Evolutionary conservation across 2,329 filamentous ascomycete species (phyloP).

Genomic region (Fusarium ramigenum): DNA sequence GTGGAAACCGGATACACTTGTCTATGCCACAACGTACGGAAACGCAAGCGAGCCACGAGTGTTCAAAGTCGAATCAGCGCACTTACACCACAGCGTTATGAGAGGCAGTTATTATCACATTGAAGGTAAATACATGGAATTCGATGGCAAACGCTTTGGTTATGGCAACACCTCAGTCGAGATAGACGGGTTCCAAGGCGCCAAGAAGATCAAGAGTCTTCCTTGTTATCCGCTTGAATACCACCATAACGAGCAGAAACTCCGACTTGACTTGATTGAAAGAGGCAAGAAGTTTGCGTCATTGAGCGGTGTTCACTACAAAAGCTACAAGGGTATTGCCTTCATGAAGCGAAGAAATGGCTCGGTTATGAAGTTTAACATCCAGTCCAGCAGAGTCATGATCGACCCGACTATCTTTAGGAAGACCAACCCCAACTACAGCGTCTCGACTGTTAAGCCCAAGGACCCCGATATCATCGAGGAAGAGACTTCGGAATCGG

Average conservation of each 20-base stretch:
- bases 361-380: conserved; percentile 75
- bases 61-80: conserved; percentile 82
- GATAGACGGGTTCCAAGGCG: conserved; percentile 79
- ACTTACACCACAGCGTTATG: conserved; percentile 74
- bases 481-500: conserved; percentile 56
- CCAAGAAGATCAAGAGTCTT: conserved; percentile 82
- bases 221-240: conserved; percentile 81
- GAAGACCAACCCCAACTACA: conserved; percentile 87
- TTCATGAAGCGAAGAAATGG: conserved; percentile 83
- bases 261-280: conserved; percentile 75
- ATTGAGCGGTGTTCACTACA: conserved; percentile 85
- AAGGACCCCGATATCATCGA: conserved; percentile 72
- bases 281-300: conserved; percentile 86
- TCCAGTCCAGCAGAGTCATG: conserved; percentile 89
- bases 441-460: conserved; percentile 76
- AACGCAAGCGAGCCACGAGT: conserved; percentile 79
- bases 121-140: conserved; percentile 84
- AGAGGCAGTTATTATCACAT: conserved; percentile 80
- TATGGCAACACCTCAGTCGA: conserved; percentile 76
- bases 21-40: conserved; percentile 80
- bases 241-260: conserved; percentile 74
- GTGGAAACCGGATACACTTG: conserved; percentile 86
- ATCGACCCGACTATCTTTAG: conserved; percentile 84
- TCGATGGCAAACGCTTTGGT: conserved; percentile 87
- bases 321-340: conserved; percentile 82